Conservation (phyloP, 352 stramenopile genomes). For the Globisporangium carolinianum region DNA sequence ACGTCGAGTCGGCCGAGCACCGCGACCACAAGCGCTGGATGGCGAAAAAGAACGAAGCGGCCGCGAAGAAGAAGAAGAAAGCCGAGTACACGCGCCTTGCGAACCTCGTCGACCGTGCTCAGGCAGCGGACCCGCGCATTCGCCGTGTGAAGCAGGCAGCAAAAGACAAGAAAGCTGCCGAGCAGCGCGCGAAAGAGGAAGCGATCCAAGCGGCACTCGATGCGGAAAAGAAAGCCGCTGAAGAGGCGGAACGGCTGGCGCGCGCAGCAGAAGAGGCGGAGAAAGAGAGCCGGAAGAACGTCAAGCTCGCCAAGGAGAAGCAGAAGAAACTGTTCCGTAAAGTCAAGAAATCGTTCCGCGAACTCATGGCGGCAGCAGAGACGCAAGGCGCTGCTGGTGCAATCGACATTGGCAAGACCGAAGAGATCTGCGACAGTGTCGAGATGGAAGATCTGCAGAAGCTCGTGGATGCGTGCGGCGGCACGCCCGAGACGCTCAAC, state of each 20-base stretch:
- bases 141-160: constrained; percentile 77
- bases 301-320: constrained; percentile 77
- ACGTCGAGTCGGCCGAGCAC: constrained; percentile 78
- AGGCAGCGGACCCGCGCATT: constrained; percentile 69
- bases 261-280: constrained; percentile 58
- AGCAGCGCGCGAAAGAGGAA: constrained; percentile 72
- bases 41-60: constrained; percentile 84
- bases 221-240: constrained; percentile 53
- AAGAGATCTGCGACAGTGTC: constrained; percentile 64
- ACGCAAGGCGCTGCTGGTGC: constrained; percentile 49
- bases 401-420: constrained; percentile 67
- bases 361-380: constrained; percentile 60
- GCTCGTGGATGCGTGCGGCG: constrained; percentile 57
- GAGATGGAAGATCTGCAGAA: constrained; percentile 65
- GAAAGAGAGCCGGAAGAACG: constrained; percentile 61
- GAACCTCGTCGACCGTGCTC: constrained; percentile 71
- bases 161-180: constrained; percentile 77
- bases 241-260: constrained; percentile 39
- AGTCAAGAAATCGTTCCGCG: constrained; percentile 81
- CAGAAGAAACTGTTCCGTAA: constrained; percentile 81
- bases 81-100: constrained; percentile 79
- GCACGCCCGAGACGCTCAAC: constrained; percentile 41
- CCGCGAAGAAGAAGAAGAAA: constrained; percentile 87
- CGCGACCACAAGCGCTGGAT: constrained; percentile 85
- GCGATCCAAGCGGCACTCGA: constrained; percentile 59